Evolutionary conservation across 2,329 filamentous ascomycete species (phyloP), one percentile per base, ranked within the genome.

Genomic region (Calonectria multiphialidica): DNA sequence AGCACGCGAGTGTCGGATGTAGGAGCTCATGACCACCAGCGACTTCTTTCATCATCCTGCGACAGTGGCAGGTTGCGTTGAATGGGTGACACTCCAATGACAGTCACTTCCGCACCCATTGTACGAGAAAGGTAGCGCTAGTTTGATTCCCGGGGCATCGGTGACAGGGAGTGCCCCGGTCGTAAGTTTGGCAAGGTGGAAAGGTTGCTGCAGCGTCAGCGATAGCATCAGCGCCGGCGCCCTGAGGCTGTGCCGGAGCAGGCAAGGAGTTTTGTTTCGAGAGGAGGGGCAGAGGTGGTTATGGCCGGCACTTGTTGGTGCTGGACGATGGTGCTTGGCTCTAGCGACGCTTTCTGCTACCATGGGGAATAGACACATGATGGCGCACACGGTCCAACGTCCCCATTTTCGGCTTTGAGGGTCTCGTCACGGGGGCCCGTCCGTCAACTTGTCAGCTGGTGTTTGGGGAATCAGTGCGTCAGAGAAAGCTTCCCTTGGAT

Each of bases 211-310:
- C 71, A 78, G 70, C 62, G 68, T 78, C 77, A 76, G 76, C 75
- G 71, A 78, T 74, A 74, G 72, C 59, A 79, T 77, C 76, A 78
- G 74, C 77, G 73, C 33, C 70, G 68, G 68, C 66, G 71, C 69
- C 70, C 35, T 59, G 77, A 78, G 77, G 77, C 77, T 75, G 77
- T 79, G 76, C 76, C 70, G 30, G 63, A 50, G 47, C 68, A 62
- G 70, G 62, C 67, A 66, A 62, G 61, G 72, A 73, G 73, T 35
- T 74, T 74, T 76, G 77, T 79, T 79, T 79, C 76, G 74, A 77
- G 72, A 77, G 75, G 77, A 79, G 77, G 77, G 77, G 77, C 25
- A 53, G 15, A 47, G 70, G 64, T 74, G 70, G 66, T 49, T 44
- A 62, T 63, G 71, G 66, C 50, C 77, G 76, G 76, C 76, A 79